phyloP scores from a whole-genome alignment of 1,139 yeast genomes.

The Suhomyces guaymorum region DNA sequence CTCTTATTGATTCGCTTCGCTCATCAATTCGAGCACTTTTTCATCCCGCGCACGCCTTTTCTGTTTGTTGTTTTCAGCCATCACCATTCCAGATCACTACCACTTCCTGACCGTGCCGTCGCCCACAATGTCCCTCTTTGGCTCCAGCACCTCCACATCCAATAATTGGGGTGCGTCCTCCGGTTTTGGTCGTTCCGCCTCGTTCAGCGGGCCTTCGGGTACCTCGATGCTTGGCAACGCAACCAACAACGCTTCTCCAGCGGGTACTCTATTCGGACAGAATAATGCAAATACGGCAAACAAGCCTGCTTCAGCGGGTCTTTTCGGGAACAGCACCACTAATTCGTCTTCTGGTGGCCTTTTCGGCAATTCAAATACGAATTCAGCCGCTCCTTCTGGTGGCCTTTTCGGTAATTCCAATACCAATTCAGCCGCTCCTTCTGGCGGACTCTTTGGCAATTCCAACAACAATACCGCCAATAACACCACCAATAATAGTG shows the following conservation, averaged over 20 bases:
- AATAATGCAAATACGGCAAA: slow-evolving; percentile 1
- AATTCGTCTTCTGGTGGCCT: slow-evolving; percentile 14
- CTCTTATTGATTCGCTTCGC: too few species aligned
- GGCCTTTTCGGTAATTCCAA: slow-evolving; percentile 1
- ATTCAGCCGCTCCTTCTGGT: slow-evolving; percentile 7
- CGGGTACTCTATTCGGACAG: slow-evolving; percentile 3
- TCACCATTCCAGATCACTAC: neutral
- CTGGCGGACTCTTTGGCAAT: slow-evolving; percentile 14
- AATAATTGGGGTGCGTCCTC: slow-evolving; percentile 28
- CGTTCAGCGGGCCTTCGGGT: slow-evolving; percentile 17
- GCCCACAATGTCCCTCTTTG: slow-evolving; percentile 10
- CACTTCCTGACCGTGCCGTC: neutral
- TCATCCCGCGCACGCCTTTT: too few species aligned
- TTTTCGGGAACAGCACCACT: slow-evolving; percentile 21
- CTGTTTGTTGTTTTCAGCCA: slow-evolving; percentile 1
- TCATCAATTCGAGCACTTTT: too few species aligned
- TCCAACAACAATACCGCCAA: neutral
- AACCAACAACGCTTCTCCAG: slow-evolving; percentile 7
- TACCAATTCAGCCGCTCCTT: neutral
- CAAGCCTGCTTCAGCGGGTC: slow-evolving; percentile 14
- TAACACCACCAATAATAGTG: slow-evolving; percentile 4
- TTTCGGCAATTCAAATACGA: slow-evolving; percentile 23
- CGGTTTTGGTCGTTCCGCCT: slow-evolving; percentile 27
- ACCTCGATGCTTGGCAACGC: slow-evolving; percentile 25
- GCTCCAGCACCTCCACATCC: slow-evolving; percentile 12